phyloP scores from a whole-genome alignment of 1,284 basidiomycete genomes.

The Ustilago hordei region DNA sequence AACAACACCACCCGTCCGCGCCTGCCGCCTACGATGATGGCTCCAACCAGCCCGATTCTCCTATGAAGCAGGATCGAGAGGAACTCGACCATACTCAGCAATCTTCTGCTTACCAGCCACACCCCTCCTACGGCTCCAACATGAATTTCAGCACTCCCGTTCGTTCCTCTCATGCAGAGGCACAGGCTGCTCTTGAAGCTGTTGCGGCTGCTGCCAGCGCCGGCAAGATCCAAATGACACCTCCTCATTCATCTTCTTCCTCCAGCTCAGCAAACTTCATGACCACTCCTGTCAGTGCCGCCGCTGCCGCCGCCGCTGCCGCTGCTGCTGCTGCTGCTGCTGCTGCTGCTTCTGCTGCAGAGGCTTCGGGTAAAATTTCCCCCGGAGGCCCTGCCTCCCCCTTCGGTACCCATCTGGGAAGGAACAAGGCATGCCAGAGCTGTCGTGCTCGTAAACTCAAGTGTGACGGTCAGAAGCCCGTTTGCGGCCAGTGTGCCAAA shows the following conservation, averaged over 20 bases:
- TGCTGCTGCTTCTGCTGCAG: constrained; percentile 34
- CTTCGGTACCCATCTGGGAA: constrained; percentile 58
- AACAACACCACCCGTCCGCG: constrained; percentile 19
- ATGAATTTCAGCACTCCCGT: constrained; percentile 39
- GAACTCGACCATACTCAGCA: constrained; percentile 31
- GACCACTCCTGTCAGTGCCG: constrained; percentile 36
- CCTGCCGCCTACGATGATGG: constrained; percentile 32
- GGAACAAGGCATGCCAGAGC: constrained; percentile 61
- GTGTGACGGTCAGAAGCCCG: constrained; percentile 59
- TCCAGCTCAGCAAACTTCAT: constrained; percentile 32
- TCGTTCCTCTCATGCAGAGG: constrained; percentile 48
- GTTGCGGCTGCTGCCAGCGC: constrained; percentile 45
- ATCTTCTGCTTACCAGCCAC: constrained; percentile 26
- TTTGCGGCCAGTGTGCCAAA: constrained; percentile 60
- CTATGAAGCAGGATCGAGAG: constrained; percentile 28
- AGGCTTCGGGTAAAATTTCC: constrained; percentile 18
- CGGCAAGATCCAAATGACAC: constrained; percentile 50
- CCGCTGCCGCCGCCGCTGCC: constrained; percentile 43
- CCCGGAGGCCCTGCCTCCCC: constrained; percentile 36
- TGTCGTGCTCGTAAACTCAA: constrained; percentile 63
- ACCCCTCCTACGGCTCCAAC: constrained; percentile 28
- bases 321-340: constrained; percentile 40
- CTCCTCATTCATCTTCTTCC: constrained; percentile 30
- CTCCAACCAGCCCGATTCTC: constrained; percentile 15
- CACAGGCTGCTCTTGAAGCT: constrained; percentile 50